These are phyloP conservation scores for Cryptosporidium parvum DNA, from an alignment of 169 alveolate species.

Conservation along the genomic window DNA sequence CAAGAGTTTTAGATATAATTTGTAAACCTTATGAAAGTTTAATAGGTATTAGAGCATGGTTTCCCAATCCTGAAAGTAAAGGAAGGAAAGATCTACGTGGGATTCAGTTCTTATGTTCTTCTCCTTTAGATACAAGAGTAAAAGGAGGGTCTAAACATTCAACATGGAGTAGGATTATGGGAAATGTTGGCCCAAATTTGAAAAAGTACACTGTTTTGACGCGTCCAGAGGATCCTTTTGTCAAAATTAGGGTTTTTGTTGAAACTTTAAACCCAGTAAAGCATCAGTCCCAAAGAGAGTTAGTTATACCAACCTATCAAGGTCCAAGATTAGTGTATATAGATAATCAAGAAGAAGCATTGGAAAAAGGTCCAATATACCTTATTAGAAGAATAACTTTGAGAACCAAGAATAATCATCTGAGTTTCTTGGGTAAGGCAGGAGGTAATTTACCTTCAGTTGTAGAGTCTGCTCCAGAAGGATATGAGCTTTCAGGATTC, in stretches of 20 bases:
- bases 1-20: slow-evolving; percentile 59
- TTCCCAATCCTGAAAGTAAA: slow-evolving; percentile 71
- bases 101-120: slow-evolving; percentile 65
- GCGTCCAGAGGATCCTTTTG: slow-evolving; percentile 70
- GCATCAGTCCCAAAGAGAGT: slow-evolving; percentile 46
- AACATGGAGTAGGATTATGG: slow-evolving; percentile 71
- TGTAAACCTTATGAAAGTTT: slow-evolving; percentile 70
- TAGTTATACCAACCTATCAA: slow-evolving; percentile 43
- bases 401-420: slow-evolving; percentile 41
- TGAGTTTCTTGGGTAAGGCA: slow-evolving; percentile 76
- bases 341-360: slow-evolving; percentile 26
- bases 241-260: slow-evolving; percentile 54
- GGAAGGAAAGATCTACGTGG: slow-evolving; percentile 74
- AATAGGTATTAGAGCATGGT: slow-evolving; percentile 75
- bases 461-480: slow-evolving; percentile 64
- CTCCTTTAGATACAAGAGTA: slow-evolving; percentile 37
- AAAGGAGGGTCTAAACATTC: slow-evolving; percentile 29
- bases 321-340: slow-evolving; percentile 67
- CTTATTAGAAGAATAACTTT: slow-evolving; percentile 53
- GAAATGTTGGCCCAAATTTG: slow-evolving; percentile 56
- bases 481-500: slow-evolving; percentile 55
- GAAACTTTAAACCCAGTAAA: slow-evolving; percentile 71
- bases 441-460: slow-evolving; percentile 62
- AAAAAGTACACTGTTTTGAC: slow-evolving; percentile 64
- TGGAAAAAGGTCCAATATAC: slow-evolving; percentile 66